Base-by-base conservation (phyloP, 305 asterid species). In the Fraxinus angustifolia region DNA sequence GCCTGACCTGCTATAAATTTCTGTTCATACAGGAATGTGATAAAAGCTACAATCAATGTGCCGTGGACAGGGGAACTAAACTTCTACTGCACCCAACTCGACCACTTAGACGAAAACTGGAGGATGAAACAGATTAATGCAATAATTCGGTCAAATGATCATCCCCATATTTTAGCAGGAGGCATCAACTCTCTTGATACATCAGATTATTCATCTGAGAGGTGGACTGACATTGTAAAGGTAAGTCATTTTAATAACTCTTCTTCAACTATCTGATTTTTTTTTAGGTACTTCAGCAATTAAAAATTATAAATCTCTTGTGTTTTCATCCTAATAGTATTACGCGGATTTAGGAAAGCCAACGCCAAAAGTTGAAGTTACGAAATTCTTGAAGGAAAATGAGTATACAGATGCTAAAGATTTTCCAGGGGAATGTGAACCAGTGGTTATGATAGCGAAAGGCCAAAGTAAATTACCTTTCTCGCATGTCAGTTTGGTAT, bases 201-300 rank as follows among this genome's bases (percentile, higher is more conserved):
- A 48, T 91, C 97, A 45, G 99, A 95, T 85, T 95, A 95, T 86
- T 91, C 98, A 8, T 45, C 74, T 23, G 92, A 94, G 78, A 91
- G 99, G 78, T 95, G 99, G 99, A 89, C 88, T 36, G 81, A 89
- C 79, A 92, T 94, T n/a, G 93, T 95, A 0, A 94, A 93, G 98
- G 99, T 91, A 88, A 50, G 11, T 38, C 45, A 3, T 56, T 3
- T 30, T 2, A 62, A 17, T 19, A 3, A 23, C 10, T 11, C 67
- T 12, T 11, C n/a, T 68, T 16, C 36, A 6, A 30, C 10, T 12
- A 68, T 14, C 19, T 11, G 74, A 12, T 82, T 65, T 56, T 11
- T 11, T 62, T 10, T 33, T 23, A 23, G 10, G 72, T 23, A 62
- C n/a, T 67, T 30, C 10, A 67, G 38, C 21, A 67, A 67, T 10